Evolutionary conservation across 2,329 filamentous ascomycete genomes (phyloP), one percentile per base, ranked within the genome.

Genomic region (Geosmithia flava): DNA sequence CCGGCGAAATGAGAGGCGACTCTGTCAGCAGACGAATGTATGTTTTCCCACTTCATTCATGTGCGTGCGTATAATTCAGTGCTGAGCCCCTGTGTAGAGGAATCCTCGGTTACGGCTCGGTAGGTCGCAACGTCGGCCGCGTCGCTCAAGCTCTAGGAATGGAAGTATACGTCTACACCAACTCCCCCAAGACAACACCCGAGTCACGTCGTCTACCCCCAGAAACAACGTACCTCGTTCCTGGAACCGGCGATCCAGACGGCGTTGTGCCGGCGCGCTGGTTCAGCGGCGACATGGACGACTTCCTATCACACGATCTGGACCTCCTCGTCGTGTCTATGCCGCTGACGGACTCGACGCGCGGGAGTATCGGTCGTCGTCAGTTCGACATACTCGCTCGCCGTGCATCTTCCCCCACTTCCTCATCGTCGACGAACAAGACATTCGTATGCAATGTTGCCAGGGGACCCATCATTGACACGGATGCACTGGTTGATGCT

Each of bases 81-180:
- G 15, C 33, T 37, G 33, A 37, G 3, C 6, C 33, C 10, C 11
- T 3, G 6, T 37, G 10, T 37, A 61, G 62, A 48, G 65, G 64
- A 4, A 58, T 71, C 45, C 57, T 72, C 10, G 68, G 69, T 11
- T 72, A 72, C 50, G 69, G 70, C 37, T 61, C 65, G 44, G 72
- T 72, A 44, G 70, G 68, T 4, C 60, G 69, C 3, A 67, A 72
- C 46, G 58, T 56, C 46, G 70, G 65, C 7, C 61, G 65, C 7
- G 69, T 83, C 7, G 73, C 71, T 3, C 66, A 70, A 19, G 77
- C 78, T 3, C 60, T 84, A 56, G 83, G 83, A 13, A 83, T 84
- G 75, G 68, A 78, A 44, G 74, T 88, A 2, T 69, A 83, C 54
- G 83, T 81, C 1, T 85, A 81, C 62, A 87, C 83, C 0, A 76